phyloP scores from a whole-genome alignment of 176 grass and related monocot species.

The Coix lacrymajobi region DNA sequence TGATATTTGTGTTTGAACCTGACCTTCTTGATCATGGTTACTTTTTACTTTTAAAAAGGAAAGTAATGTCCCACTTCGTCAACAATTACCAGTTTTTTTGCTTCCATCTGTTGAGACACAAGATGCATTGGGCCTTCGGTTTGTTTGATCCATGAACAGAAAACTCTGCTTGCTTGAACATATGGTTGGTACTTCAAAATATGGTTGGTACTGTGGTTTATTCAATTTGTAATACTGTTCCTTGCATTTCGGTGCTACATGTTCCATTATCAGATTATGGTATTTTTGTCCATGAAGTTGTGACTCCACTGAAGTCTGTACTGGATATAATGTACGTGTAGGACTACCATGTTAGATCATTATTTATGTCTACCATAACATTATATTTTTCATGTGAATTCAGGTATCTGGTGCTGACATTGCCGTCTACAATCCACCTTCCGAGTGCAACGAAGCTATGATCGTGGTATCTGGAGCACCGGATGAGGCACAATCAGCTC shows the following conservation, averaged over 20 bases:
- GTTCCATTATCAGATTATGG: not conserved
- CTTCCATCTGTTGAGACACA: not conserved
- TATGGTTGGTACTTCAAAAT: not conserved
- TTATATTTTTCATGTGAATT: not conserved
- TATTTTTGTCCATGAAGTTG: not conserved
- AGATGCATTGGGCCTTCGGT: not conserved
- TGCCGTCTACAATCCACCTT: conserved; percentile 7
- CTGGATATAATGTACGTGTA: not conserved
- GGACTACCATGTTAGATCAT: not conserved
- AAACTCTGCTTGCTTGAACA: not conserved
- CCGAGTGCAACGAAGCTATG: conserved; percentile 5
- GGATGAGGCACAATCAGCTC: conserved; percentile 19
- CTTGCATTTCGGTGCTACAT: not conserved
- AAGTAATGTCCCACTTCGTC: not conserved
- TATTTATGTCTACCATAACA: not conserved
- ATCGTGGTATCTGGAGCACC: conserved; percentile 36
- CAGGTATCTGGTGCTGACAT: conserved; percentile 39
- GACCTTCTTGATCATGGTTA: not conserved
- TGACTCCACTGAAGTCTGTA: not conserved
- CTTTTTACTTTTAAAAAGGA: not conserved
- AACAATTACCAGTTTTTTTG: not conserved
- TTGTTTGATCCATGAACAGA: not conserved
- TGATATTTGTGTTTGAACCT: not conserved
- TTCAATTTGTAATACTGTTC: not conserved
- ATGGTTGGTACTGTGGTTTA: not conserved